Base-by-base conservation (phyloP, 2,329 filamentous ascomycete species). In the Cladosporium austrohemisphaericum region DNA sequence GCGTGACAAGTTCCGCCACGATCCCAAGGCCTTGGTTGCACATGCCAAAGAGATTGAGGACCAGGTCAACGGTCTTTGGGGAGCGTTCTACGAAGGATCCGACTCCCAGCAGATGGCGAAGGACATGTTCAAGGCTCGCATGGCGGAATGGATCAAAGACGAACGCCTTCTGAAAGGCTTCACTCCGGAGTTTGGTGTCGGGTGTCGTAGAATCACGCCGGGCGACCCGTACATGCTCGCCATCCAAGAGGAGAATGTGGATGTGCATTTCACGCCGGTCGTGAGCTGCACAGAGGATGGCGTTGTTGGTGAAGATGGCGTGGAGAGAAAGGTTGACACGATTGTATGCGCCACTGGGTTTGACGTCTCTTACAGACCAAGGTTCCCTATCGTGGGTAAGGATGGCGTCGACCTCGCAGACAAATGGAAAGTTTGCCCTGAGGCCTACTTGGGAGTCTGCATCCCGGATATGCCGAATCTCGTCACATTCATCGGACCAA, bases 221-320 rank as follows among this genome's bases (percentile, higher is more conserved):
- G 75, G 75, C 2, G 74, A 76, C 55, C 73, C 73, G 1, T 78
- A 77, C 54, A 74, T 78, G 69, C 53, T 65, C 35, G 74, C 75
- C 1, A 72, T 77, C 36, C 72, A 76, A 51, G 66, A 76, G 47
- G 62, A 66, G 6, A 77, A 77, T 44, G 72, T 77, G 2, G 70
- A 76, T 54, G 73, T 77, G 0, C 72, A 76, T 53, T 77, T 76
- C 55, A 72, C 73, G 1, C 64, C 69, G 1, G 73, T 76, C 2
- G 62, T 61, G 11, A 65, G 67, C 22, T 70, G 75, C 50, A 76
- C 74, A 0, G 67, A 72, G 52, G 68, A 70, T 3, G 73, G 73
- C 1, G 67, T 75, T 1, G 64, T 75, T 0, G 71, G 71, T 9
- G 65, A 57, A 5, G 68, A 76, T 41, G 72, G 72, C 7, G 52